Evolutionary conservation across 2,329 filamentous ascomycete genomes (phyloP).

Genomic region (Trichocomaceae sp.): DNA sequence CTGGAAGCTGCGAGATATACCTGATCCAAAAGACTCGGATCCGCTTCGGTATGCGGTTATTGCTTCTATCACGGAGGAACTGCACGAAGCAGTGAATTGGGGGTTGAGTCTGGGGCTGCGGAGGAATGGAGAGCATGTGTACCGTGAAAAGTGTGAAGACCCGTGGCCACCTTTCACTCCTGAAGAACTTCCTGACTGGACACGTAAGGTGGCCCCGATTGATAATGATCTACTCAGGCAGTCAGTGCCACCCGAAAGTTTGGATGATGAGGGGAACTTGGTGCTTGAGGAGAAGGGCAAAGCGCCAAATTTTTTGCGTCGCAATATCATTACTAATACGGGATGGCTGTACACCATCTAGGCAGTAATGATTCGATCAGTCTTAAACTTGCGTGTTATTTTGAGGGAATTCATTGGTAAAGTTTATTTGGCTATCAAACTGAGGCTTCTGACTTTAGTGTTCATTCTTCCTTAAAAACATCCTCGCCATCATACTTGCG

Average conservation of each 20-base stretch:
- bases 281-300: constrained; percentile 17
- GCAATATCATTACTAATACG: constrained; percentile 18
- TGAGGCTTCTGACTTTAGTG: too few species aligned
- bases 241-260: constrained; percentile 4
- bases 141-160: constrained; percentile 15
- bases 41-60: constrained; percentile 25
- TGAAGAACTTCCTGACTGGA: constrained; percentile 17
- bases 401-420: too few species aligned
- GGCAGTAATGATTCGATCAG: neutral
- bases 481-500: too few species aligned
- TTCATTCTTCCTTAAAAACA: too few species aligned
- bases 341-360: constrained; percentile 21
- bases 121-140: constrained; percentile 9
- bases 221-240: constrained; percentile 3
- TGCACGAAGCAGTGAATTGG: constrained; percentile 24
- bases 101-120: constrained; percentile 19
- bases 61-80: constrained; percentile 21
- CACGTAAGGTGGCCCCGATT: constrained; percentile 16
- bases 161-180: constrained; percentile 15
- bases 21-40: constrained; percentile 22
- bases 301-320: constrained; percentile 13
- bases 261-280: constrained; percentile 11
- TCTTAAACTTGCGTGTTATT: too few species aligned
- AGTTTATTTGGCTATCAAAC: too few species aligned
- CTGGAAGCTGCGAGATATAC: constrained; percentile 14